Base-by-base conservation (phyloP, 805 yeast genomes). In the Starmerella sp. region DNA sequence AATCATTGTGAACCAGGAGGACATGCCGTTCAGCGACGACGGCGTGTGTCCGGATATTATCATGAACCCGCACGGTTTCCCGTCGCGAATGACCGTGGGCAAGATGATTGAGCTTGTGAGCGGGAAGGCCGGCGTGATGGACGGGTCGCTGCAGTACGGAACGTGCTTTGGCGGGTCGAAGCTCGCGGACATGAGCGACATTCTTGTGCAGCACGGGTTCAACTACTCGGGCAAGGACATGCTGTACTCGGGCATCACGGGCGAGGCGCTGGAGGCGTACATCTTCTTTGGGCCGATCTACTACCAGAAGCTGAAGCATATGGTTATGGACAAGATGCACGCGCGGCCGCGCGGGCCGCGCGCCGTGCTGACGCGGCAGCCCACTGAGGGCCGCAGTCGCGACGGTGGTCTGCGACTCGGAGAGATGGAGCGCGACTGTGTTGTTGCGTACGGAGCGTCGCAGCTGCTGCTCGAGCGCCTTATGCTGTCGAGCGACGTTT, bases 401-500 rank as follows among this genome's bases (percentile, higher is more conserved):
- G 98, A 93, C 71, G 98, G 98, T 80, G 98, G 98, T 68, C 78
- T 93, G 69, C 84, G 98, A 76, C 78, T 93, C 70, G 98, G 98
- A 66, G 98, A 93, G 74, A 93, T 93, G 98, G 98, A 93, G 71
- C 85, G 98, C 73, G 98, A 93, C 75, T 93, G 98, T 83, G 96
- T 93, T 61, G 95, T 93, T 72, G 98, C 98, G 1, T 93, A 93
- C 66, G 98, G 98, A 66, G 98, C 98, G 0, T 90, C 97, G 5
- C 97, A 91, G 71, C 74, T 93, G 62, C 76, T 93, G 61, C 74
- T 93, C 58, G 98, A 93, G 72, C 82, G 98, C 71, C 77, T 93
- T 66, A 93, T 93, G 98, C 74, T 90, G 51, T 86, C 96, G 52
- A 90, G 97, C 0, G 98, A 93, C 74, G 97, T 97, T 0, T 93